These are phyloP conservation scores for Trichoderma atrobrunneum DNA, from an alignment of 2,329 filamentous ascomycete species.

Conservation along the genomic window DNA sequence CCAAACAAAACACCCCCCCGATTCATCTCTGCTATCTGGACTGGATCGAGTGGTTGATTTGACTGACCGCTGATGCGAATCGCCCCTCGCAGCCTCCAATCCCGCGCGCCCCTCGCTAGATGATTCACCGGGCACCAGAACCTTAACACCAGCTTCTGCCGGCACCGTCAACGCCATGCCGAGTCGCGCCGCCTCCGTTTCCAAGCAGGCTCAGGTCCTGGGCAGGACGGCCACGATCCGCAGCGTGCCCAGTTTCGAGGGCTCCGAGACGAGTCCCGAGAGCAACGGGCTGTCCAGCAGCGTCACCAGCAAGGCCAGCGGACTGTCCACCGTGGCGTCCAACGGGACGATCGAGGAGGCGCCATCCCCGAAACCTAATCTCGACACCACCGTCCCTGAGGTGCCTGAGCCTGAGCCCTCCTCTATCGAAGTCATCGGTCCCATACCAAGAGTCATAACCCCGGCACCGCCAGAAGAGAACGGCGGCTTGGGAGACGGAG, in stretches of 20 bases:
- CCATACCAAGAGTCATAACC: slow-evolving; percentile 34
- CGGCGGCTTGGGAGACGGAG: slow-evolving; percentile 31
- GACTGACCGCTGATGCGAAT: slow-evolving; percentile 24
- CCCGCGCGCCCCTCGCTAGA: slow-evolving; percentile 27
- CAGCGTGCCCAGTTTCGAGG: slow-evolving; percentile 56
- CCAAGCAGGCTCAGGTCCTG: slow-evolving; percentile 34
- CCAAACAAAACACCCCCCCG: neutral
- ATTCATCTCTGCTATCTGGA: neutral
- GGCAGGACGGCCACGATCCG: slow-evolving; percentile 50
- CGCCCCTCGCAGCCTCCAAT: slow-evolving; percentile 15
- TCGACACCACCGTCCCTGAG: slow-evolving; percentile 26
- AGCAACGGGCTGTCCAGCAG: slow-evolving; percentile 54
- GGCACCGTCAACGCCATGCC: slow-evolving; percentile 43
- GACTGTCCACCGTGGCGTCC: slow-evolving; percentile 41
- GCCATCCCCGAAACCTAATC: slow-evolving; percentile 32
- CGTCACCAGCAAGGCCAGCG: slow-evolving; percentile 53
- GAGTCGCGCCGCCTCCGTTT: slow-evolving; percentile 30
- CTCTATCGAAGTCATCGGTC: slow-evolving; percentile 13
- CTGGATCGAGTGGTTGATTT: neutral
- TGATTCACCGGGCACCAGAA: slow-evolving; percentile 30
- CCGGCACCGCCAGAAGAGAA: slow-evolving; percentile 28
- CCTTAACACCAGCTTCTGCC: slow-evolving; percentile 39
- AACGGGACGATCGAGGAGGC: slow-evolving; percentile 30
- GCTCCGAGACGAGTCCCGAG: slow-evolving; percentile 44
- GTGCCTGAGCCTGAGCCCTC: slow-evolving; percentile 26